A percentile compares a stretch with the other conserved stretches of the same genome.
Evolutionary conservation across 2,329 filamentous ascomycete genomes (phyloP).

Genomic region (Ophiocordyceps camponoti-saundersi): DNA sequence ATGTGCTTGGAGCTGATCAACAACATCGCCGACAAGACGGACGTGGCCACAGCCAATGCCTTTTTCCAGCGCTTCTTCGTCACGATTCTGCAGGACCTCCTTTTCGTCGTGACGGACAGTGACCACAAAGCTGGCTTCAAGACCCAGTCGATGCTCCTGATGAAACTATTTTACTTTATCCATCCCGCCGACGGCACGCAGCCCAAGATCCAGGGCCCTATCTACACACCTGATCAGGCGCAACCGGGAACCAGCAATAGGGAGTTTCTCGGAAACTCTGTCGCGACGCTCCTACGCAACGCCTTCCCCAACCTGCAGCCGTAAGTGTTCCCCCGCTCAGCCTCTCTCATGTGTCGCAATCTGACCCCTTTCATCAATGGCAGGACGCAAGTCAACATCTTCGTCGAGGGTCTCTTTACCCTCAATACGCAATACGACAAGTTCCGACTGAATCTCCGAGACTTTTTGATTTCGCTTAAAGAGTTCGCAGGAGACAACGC

Average conservation of each 20-base stretch:
- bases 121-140: slow-evolving; percentile 99
- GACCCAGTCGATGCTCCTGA: slow-evolving; percentile 83
- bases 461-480: slow-evolving; percentile 94
- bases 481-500: slow-evolving; percentile 94
- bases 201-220: slow-evolving; percentile 81
- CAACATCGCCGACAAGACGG: slow-evolving; percentile 90
- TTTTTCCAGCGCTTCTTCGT: slow-evolving; percentile 99
- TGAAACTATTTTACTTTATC: slow-evolving; percentile 94
- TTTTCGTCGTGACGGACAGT: slow-evolving; percentile 93
- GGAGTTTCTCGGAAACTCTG: slow-evolving; percentile 80
- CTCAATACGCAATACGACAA: slow-evolving; percentile 79
- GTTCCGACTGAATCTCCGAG: slow-evolving; percentile 89
- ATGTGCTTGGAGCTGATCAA: slow-evolving; percentile 97
- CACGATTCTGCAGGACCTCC: slow-evolving; percentile 88
- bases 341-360: background rate
- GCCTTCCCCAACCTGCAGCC: slow-evolving; percentile 87
- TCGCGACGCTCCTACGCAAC: slow-evolving; percentile 66
- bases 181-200: slow-evolving; percentile 48
- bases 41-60: slow-evolving; percentile 68
- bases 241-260: slow-evolving; percentile 70
- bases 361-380: background rate
- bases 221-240: slow-evolving; percentile 75
- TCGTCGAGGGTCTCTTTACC: slow-evolving; percentile 79
- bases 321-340: slow-evolving; percentile 35
- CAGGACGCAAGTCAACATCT: slow-evolving; percentile 72